A percentile compares a stretch with the other conserved stretches of the same genome.
Evolutionary conservation across 345 rosid species (phyloP).

Genomic region (Sapria himalayana): DNA sequence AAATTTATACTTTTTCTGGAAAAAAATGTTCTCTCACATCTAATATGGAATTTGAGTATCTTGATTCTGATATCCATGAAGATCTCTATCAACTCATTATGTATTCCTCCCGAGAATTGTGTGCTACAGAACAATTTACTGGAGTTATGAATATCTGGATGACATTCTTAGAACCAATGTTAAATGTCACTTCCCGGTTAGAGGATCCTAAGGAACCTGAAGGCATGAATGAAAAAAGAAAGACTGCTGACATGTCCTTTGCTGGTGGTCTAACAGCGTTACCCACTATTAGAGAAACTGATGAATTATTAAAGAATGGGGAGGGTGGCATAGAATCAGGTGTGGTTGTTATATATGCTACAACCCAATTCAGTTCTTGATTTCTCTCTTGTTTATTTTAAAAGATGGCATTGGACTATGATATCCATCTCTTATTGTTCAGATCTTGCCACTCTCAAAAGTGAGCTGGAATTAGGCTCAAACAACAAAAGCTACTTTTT

Average conservation of each 20-base stretch:
- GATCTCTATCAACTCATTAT: constrained; percentile 84
- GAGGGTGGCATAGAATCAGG: too few species aligned
- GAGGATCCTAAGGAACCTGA: constrained; percentile 70
- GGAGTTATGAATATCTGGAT: constrained; percentile 88
- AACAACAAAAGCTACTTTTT: constrained; percentile 27
- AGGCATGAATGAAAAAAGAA: too few species aligned
- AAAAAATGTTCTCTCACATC: constrained; percentile 40
- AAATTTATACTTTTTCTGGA: constrained; percentile 68
- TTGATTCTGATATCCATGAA: constrained; percentile 69
- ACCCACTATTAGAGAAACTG: too few species aligned
- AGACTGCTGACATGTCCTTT: constrained; percentile 38
- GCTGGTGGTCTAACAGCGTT: constrained; percentile 18
- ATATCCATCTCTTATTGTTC: too few species aligned
- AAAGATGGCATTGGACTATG: too few species aligned
- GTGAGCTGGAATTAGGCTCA: constrained; percentile 30
- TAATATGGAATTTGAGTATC: constrained; percentile 58
- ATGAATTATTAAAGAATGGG: too few species aligned
- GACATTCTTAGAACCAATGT: constrained; percentile 69
- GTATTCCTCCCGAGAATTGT: constrained; percentile 84
- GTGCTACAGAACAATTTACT: constrained; percentile 70
- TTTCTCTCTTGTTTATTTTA: too few species aligned
- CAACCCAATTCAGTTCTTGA: too few species aligned
- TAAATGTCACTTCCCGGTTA: constrained; percentile 69
- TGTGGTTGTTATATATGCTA: too few species aligned
- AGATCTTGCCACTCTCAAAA: constrained; percentile 21